Evolutionary conservation across 108 stramenopile genomes (phyloP).

Genomic region (Cyclostephanos tholiformis): DNA sequence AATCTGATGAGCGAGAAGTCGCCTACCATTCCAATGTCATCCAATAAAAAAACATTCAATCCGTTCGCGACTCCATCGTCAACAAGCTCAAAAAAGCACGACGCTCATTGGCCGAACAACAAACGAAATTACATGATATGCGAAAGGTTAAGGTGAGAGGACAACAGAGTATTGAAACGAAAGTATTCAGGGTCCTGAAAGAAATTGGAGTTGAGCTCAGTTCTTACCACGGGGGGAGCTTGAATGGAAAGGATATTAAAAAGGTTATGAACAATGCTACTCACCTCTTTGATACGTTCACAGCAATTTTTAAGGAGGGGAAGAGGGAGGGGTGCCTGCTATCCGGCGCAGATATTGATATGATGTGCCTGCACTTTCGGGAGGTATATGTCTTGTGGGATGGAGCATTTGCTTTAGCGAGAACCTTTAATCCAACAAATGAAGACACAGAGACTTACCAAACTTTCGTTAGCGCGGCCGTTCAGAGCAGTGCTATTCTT

Average conservation of each 20-base stretch:
- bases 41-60: neutral
- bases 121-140: neutral
- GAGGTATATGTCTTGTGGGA: conserved; percentile 21
- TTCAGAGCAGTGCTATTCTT: neutral
- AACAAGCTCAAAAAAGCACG: conserved; percentile 1
- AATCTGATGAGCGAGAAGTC: neutral
- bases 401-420: conserved; percentile 26
- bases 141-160: neutral
- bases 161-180: conserved; percentile 2
- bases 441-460: conserved; percentile 1
- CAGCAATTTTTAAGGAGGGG: conserved; percentile 16
- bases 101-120: neutral
- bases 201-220: conserved; percentile 7
- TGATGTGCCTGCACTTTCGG: neutral
- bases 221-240: conserved; percentile 19
- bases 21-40: neutral
- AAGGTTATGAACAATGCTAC: conserved; percentile 9
- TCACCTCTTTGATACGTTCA: conserved; percentile 12
- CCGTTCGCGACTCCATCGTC: neutral
- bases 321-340: conserved; percentile 4
- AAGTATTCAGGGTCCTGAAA: conserved; percentile 14
- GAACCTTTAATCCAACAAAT: conserved; percentile 11
- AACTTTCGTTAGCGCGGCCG: conserved; percentile 11
- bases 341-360: conserved; percentile 1
- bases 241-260: conserved; percentile 15